A percentile compares a stretch with the other conserved stretches of the same genome.
Conservation (phyloP, 2,329 filamentous ascomycete species). For the Curvularia lunata region DNA sequence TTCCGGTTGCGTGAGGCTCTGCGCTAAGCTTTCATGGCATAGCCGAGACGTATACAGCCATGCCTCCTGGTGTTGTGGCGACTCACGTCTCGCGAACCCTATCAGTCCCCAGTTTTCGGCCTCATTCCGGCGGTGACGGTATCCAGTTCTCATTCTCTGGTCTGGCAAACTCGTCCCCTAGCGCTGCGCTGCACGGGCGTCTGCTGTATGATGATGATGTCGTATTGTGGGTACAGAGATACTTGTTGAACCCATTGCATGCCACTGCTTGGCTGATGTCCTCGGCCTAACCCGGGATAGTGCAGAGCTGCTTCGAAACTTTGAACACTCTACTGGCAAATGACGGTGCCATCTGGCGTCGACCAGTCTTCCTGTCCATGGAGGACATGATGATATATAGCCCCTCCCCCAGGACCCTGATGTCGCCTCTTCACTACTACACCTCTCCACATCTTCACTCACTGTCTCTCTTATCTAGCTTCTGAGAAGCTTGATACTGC, state of each 20-base stretch:
- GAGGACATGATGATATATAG: conserved; percentile 34
- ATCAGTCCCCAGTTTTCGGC: conserved; percentile 35
- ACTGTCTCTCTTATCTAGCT: conserved; percentile 11
- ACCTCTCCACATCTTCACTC: conserved; percentile 6
- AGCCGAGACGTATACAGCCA: conserved; percentile 25
- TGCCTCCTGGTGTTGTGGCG: conserved; percentile 28
- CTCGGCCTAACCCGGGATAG: conserved; percentile 35
- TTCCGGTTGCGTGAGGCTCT: conserved; percentile 29
- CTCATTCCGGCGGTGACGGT: conserved; percentile 33
- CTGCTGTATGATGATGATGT: conserved; percentile 34
- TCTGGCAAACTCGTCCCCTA: conserved; percentile 33
- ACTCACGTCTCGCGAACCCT: conserved; percentile 26
- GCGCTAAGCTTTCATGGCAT: conserved; percentile 22
- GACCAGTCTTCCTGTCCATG: background rate
- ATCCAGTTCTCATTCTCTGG: conserved; percentile 38
- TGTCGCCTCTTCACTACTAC: background rate
- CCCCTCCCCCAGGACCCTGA: conserved; percentile 31
- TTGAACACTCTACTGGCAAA: conserved; percentile 25
- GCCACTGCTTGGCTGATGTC: conserved; percentile 14
- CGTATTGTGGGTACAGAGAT: conserved; percentile 37
- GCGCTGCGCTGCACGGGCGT: conserved; percentile 25
- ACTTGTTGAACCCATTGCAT: conserved; percentile 31
- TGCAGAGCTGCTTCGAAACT: conserved; percentile 19
- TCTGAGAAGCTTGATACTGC: conserved; percentile 13
- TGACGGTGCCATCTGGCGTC: conserved; percentile 31